Percentiles rank a stretch among this genome's conserved stretches.
These are phyloP conservation scores for Psophocarpus tetragonolobus DNA, from an alignment of 306 rosid species.

Conservation along the genomic window DNA sequence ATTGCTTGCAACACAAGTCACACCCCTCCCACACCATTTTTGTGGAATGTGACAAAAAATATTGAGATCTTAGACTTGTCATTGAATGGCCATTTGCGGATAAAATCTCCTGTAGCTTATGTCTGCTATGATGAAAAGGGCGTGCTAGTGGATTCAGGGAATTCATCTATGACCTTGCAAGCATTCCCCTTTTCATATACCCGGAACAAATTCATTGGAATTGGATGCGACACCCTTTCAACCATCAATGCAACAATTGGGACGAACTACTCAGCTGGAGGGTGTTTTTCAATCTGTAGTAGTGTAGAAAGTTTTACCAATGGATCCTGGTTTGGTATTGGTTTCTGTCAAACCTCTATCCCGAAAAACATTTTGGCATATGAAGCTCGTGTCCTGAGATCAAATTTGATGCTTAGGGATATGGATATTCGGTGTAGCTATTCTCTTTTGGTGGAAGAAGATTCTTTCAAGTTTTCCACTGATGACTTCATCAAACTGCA, in stretches of 20 bases:
- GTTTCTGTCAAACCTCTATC: slow-evolving; percentile 25
- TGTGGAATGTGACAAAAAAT: slow-evolving; percentile 17
- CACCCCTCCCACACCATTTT: slow-evolving; percentile 21
- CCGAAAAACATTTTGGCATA: slow-evolving; percentile 17
- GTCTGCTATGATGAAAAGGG: not conserved
- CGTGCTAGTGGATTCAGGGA: not conserved
- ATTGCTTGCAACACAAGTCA: slow-evolving; percentile 23
- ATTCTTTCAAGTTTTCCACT: not conserved
- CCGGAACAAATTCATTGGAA: slow-evolving; percentile 16
- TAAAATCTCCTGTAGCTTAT: slow-evolving; percentile 6
- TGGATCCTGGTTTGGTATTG: slow-evolving; percentile 2
- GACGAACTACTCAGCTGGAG: slow-evolving; percentile 6
- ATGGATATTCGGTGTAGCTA: slow-evolving; percentile 25
- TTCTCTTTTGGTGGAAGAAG: slow-evolving; percentile 29
- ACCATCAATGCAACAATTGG: slow-evolving; percentile 23
- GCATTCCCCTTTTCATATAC: slow-evolving; percentile 16
- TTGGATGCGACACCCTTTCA: slow-evolving; percentile 23
- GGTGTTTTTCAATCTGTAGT: slow-evolving; percentile 15
- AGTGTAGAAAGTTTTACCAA: slow-evolving; percentile 6
- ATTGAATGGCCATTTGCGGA: not conserved
- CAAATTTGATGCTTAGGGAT: not conserved
- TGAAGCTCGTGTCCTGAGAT: not conserved
- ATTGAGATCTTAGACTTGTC: slow-evolving; percentile 9
- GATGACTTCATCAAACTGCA: not conserved
- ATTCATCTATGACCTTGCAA: not conserved